Evolutionary conservation across 2,329 filamentous ascomycete species (phyloP).

Genomic region (Acrocalymma vagum): DNA sequence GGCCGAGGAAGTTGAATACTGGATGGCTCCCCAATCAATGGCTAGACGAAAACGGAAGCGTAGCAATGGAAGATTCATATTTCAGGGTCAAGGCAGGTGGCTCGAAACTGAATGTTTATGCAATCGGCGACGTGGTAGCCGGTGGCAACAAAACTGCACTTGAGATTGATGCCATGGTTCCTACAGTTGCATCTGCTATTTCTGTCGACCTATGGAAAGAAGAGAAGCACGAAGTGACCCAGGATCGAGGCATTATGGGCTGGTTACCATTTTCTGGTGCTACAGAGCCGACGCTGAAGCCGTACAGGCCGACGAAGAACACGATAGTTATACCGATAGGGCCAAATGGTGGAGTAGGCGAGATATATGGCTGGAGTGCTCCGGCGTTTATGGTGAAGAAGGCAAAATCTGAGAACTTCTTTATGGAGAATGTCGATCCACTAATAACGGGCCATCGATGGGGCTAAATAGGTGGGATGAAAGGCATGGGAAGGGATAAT

Average conservation of each 20-base stretch:
- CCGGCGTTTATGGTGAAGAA: conserved; percentile 19
- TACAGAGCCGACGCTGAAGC: no score
- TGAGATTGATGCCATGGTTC: conserved; percentile 15
- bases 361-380: conserved; percentile 38
- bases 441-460: no score
- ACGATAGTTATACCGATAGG: conserved; percentile 21
- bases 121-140: conserved; percentile 43
- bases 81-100: conserved; percentile 30
- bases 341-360: conserved; percentile 22
- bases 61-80: conserved; percentile 27
- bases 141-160: conserved; percentile 30
- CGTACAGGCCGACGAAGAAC: conserved; percentile 34
- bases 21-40: conserved; percentile 31
- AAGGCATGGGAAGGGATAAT: no score
- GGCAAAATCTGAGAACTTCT: conserved; percentile 22
- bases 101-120: conserved; percentile 32
- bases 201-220: conserved; percentile 19
- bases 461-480: no score
- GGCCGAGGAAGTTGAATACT: conserved; percentile 36
- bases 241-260: conserved; percentile 4
- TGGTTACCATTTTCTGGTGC: conserved; percentile 9
- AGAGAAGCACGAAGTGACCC: not conserved
- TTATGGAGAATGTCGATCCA: conserved; percentile 27
- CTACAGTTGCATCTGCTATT: conserved; percentile 13
- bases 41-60: conserved; percentile 33